These are phyloP conservation scores for Leccinum subfulvum DNA, from an alignment of 1,284 basidiomycete genomes.

Conservation along the genomic window DNA sequence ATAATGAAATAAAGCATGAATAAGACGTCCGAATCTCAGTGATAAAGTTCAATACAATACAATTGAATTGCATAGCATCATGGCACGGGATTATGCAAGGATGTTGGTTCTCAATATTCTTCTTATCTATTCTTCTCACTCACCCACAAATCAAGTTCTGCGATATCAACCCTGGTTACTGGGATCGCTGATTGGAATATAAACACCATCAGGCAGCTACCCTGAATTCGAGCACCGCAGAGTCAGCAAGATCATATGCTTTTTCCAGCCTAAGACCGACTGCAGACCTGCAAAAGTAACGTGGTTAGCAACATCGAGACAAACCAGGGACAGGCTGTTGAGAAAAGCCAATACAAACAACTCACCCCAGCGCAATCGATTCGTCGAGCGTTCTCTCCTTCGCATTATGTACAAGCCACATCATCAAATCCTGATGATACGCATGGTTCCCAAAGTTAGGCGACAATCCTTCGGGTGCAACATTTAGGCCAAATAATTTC, in stretches of 20 bases:
- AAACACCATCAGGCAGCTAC: constrained; percentile 4
- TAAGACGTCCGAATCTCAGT: not conserved
- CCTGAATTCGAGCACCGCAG: constrained; percentile 28
- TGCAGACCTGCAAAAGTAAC: constrained; percentile 9
- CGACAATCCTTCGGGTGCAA: constrained; percentile 30
- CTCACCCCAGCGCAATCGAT: constrained; percentile 22
- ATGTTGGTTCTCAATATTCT: not conserved
- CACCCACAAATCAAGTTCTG: not conserved
- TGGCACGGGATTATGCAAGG: not conserved
- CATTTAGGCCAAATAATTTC: constrained; percentile 14
- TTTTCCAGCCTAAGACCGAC: constrained; percentile 26
- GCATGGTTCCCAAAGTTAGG: constrained; percentile 31
- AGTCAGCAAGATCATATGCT: constrained; percentile 28
- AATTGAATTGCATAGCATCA: not conserved
- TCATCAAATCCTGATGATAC: constrained; percentile 31
- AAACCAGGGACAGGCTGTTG: not conserved
- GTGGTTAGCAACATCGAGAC: not conserved
- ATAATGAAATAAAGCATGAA: not conserved
- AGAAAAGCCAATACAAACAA: not conserved
- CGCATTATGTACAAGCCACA: constrained; percentile 28
- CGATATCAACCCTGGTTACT: not conserved
- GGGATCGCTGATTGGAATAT: not conserved
- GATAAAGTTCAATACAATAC: not conserved
- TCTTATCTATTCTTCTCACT: not conserved
- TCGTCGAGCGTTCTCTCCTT: constrained; percentile 29